A percentile compares a stretch with the other conserved stretches of the same genome.
Evolutionary conservation across 2,329 filamentous ascomycete species (phyloP).

Genomic region (Aspergillus clavatus): DNA sequence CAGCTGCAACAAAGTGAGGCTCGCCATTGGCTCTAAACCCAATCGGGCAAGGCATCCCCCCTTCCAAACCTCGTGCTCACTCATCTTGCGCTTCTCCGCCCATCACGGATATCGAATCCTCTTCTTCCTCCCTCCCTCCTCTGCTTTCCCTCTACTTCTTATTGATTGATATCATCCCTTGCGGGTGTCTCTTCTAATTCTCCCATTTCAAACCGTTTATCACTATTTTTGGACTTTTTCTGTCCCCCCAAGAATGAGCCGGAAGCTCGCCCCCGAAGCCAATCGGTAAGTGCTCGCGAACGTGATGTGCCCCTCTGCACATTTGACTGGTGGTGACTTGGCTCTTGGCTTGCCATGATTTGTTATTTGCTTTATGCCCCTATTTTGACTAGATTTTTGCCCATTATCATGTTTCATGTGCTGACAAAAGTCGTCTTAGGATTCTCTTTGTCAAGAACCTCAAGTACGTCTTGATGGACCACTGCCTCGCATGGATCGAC

Average conservation of each 20-base stretch:
- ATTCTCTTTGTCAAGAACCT: conserved; percentile 99
- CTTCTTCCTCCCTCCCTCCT: conserved; percentile 9
- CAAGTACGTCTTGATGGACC: conserved; percentile 57
- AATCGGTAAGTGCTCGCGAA: conserved; percentile 67
- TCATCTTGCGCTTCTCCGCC: conserved; percentile 18
- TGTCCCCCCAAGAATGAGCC: conserved; percentile 38
- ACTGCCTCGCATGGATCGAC: conserved; percentile 4
- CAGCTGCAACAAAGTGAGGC: conserved; percentile 14
- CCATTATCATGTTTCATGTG: neutral
- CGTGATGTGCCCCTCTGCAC: conserved; percentile 20
- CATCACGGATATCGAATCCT: conserved; percentile 8
- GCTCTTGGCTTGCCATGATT: neutral
- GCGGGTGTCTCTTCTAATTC: conserved; percentile 23
- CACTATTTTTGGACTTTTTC: conserved; percentile 14
- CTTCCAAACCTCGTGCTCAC: conserved; percentile 26
- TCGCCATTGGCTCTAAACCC: conserved; percentile 17
- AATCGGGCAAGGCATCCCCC: conserved; percentile 18
- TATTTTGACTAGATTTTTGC: neutral
- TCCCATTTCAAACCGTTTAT: conserved; percentile 9
- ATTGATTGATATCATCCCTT: conserved; percentile 11
- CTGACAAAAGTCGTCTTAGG: conserved; percentile 48
- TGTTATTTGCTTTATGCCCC: neutral
- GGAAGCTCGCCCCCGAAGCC: conserved; percentile 97
- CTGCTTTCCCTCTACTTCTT: conserved; percentile 2
- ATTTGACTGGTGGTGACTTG: conserved; percentile 4